phyloP scores from a whole-genome alignment of 345 rosid species.

The Rhizophora mangle region DNA sequence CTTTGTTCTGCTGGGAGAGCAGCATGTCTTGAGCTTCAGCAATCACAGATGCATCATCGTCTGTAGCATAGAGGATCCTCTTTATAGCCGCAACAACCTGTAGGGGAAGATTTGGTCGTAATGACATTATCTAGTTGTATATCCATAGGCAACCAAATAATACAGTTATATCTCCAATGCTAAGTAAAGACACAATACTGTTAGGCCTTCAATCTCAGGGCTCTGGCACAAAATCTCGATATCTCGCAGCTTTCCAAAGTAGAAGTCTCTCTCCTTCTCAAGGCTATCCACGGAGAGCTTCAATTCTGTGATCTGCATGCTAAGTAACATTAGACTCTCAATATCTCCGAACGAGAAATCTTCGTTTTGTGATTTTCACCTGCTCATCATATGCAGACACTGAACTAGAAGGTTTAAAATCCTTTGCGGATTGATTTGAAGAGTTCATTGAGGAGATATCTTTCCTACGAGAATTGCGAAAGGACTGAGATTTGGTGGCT shows the following conservation, averaged over 20 bases:
- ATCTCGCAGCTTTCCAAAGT: constrained; percentile 83
- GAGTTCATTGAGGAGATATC: constrained; percentile 45
- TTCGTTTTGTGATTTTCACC: constrained; percentile 35
- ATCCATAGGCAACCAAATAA: too few relatives aligned
- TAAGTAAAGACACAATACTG: constrained; percentile 39
- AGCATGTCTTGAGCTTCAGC: constrained; percentile 74
- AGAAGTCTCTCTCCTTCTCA: constrained; percentile 96
- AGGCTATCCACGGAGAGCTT: constrained; percentile 91
- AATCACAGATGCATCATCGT: constrained; percentile 57
- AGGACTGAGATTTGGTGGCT: constrained; percentile 56
- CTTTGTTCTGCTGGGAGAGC: constrained; percentile 38
- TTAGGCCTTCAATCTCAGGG: constrained; percentile 55
- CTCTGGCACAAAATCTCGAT: constrained; percentile 84
- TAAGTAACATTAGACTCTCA: constrained; percentile 11
- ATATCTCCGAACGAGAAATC: not conserved
- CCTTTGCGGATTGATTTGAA: constrained; percentile 48
- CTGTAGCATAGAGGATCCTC: constrained; percentile 74
- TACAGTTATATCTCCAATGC: too few relatives aligned
- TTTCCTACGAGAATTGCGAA: constrained; percentile 51
- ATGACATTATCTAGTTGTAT: not conserved
- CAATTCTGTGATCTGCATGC: constrained; percentile 77
- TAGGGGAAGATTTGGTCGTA: not conserved
- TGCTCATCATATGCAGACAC: constrained; percentile 72
- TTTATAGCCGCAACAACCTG: constrained; percentile 84
- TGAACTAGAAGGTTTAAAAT: constrained; percentile 46